Evolutionary conservation across 257 asterid genomes (phyloP).

Genomic region (Petrea volubilis): DNA sequence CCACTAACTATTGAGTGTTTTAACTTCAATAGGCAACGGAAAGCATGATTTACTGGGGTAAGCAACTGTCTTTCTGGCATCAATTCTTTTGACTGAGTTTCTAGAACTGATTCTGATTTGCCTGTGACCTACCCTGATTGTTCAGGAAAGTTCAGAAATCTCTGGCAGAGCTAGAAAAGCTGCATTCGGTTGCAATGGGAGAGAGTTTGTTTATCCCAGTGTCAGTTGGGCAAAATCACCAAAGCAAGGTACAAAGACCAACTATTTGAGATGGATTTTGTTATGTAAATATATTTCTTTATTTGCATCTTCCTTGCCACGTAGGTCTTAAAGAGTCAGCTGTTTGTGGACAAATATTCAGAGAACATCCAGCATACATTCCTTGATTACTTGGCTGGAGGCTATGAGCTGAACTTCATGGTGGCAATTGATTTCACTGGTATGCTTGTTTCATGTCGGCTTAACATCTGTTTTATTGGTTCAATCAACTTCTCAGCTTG

Average conservation of each 20-base stretch:
- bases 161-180: slow-evolving; percentile 81
- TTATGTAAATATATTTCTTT: neutral
- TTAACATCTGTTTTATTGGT: slow-evolving; percentile 10
- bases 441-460: slow-evolving; percentile 32
- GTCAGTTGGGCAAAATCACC: slow-evolving; percentile 61
- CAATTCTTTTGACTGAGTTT: slow-evolving; percentile 15
- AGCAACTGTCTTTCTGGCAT: slow-evolving; percentile 26
- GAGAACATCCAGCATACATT: slow-evolving; percentile 81
- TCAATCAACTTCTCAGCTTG: neutral
- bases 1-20: slow-evolving; percentile 88
- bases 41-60: slow-evolving; percentile 93
- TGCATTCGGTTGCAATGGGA: slow-evolving; percentile 59
- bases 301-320: slow-evolving; percentile 5
- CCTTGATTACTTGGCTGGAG: slow-evolving; percentile 90
- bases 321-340: slow-evolving; percentile 83
- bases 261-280: slow-evolving; percentile 13
- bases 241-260: slow-evolving; percentile 60
- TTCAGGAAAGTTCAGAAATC: slow-evolving; percentile 92
- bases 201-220: slow-evolving; percentile 62
- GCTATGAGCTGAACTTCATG: slow-evolving; percentile 97
- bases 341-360: slow-evolving; percentile 75
- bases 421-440: slow-evolving; percentile 99
- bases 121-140: slow-evolving; percentile 25
- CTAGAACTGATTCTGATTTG: slow-evolving; percentile 35
- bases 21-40: slow-evolving; percentile 89